Percentiles rank a stretch among this genome's conserved stretches.
Evolutionary conservation across 768 basidiomycete species (phyloP).

Genomic region (Calocybe indica): DNA sequence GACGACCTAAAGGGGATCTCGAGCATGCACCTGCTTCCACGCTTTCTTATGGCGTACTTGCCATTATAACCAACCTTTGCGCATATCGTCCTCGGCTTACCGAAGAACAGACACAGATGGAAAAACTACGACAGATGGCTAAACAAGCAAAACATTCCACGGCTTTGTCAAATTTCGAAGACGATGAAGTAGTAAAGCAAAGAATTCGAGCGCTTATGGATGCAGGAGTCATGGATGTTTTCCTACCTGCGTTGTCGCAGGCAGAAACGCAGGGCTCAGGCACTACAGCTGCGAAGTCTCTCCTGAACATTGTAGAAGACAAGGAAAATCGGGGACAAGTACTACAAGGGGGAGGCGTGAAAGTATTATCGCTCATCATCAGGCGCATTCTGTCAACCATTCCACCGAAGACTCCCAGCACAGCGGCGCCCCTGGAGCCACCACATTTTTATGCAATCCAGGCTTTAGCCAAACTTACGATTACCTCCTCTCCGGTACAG

Average conservation of each 20-base stretch:
- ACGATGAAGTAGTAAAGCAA: conserved; percentile 56
- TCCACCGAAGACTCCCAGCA: too few species aligned
- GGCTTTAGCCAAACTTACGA: conserved; percentile 87
- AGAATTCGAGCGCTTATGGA: conserved; percentile 54
- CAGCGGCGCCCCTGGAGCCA: conserved; percentile 25
- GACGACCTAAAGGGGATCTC: conserved; percentile 35
- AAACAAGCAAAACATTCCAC: conserved; percentile 22
- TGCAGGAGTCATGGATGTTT: conserved; percentile 58
- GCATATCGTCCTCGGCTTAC: conserved; percentile 64
- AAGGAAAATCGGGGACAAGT: conserved; percentile 72
- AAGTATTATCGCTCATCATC: conserved; percentile 54
- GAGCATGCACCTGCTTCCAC: conserved; percentile 33
- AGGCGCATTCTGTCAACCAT: conserved; percentile 31
- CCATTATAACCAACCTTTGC: conserved; percentile 72
- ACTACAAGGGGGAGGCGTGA: conserved; percentile 74
- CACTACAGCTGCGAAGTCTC: conserved; percentile 47
- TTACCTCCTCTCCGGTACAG: conserved; percentile 85
- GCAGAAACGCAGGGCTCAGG: conserved; percentile 65
- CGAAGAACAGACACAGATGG: conserved; percentile 79
- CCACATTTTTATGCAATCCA: conserved; percentile 65
- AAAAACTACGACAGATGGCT: conserved; percentile 75
- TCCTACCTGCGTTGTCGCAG: conserved; percentile 44
- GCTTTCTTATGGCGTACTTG: conserved; percentile 71
- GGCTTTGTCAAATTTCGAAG: conserved; percentile 41
- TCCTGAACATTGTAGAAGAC: conserved; percentile 72